phyloP scores from a whole-genome alignment of 768 basidiomycete genomes.

The Hortiboletus campestris region DNA sequence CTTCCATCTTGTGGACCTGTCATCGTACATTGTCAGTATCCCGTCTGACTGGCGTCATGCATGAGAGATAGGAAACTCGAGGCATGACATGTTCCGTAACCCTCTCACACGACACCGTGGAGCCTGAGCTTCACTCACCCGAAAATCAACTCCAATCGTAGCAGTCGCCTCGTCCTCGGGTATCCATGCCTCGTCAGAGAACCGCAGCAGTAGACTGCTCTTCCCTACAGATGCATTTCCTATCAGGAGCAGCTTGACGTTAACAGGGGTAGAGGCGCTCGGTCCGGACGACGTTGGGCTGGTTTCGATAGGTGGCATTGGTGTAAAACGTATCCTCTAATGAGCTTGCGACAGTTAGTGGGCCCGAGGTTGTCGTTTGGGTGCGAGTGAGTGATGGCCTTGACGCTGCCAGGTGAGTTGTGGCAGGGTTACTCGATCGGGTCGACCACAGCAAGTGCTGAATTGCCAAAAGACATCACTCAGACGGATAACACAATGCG shows the following conservation, averaged over 20 bases:
- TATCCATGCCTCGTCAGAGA: conserved; percentile 95
- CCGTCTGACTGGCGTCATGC: neutral
- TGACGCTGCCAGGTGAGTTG: no score
- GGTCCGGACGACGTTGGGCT: conserved; percentile 25
- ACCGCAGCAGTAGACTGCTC: conserved; percentile 87
- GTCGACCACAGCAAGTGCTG: neutral
- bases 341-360: neutral
- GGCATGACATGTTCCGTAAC: neutral
- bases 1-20: conserved; percentile 86
- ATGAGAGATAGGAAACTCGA: neutral
- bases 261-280: conserved; percentile 41
- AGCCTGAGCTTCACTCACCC: conserved; percentile 48
- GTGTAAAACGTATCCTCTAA: neutral
- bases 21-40: neutral
- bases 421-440: conserved; percentile 24
- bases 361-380: neutral
- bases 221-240: conserved; percentile 92
- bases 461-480: neutral
- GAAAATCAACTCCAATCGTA: conserved; percentile 83
- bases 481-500: neutral
- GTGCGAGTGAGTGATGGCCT: neutral
- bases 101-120: neutral
- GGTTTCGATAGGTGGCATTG: conserved; percentile 23
- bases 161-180: conserved; percentile 87
- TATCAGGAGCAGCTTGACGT: conserved; percentile 81